Evolutionary conservation across 2,329 filamentous ascomycete genomes (phyloP), one percentile per base, ranked within the genome.

Genomic region (Coleophoma crateriformis): DNA sequence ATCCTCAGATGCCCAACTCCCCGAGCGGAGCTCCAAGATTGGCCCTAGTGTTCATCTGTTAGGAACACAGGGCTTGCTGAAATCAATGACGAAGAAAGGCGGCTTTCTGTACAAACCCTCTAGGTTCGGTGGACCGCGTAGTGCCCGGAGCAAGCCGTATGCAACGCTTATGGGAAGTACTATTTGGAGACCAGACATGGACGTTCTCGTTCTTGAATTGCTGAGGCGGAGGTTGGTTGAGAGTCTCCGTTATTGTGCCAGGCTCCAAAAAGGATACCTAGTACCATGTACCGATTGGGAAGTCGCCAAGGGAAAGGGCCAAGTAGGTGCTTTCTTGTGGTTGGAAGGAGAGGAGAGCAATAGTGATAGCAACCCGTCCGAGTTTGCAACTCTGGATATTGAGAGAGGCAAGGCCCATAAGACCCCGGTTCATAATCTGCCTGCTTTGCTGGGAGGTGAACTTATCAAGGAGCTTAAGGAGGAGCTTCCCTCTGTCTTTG

Each of bases 101-200:
- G 33, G 22, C 33, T 33, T 17, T 33, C 33, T 7, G 32, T 20
- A 43, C 17, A 50, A 32, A 12, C 22, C 37, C 14, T n/a, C 35
- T 15, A 39, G 35, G 14, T 10, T 19, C 19, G 10, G 8, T 22
- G 0, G 43, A 52, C 37, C 39, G 57, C 46, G 32, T 49, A 63
- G 66, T 8, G 63, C 69, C 44, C 35, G 10, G 47, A 58, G 13
- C 32, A 49, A 20, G 41, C 3, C 13, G 4, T 32, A 32, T 13
- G 17, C 20, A 14, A 27, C 7, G 5, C 17, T 32, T 27, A 10
- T 32, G 5, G 17, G 20, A 15, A 14, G 12, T 7, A 32, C 41
- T 7, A 8, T 27, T 4, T 81, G 73, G 74, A 73, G 80, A 32
- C 38, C 66, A 5, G 79, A 83, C 55, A 86, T 85, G 80, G 69